Evolutionary conservation across 306 rosid species (phyloP), one percentile per base, ranked within the genome.

Genomic region (Cucurbita ficifolia): DNA sequence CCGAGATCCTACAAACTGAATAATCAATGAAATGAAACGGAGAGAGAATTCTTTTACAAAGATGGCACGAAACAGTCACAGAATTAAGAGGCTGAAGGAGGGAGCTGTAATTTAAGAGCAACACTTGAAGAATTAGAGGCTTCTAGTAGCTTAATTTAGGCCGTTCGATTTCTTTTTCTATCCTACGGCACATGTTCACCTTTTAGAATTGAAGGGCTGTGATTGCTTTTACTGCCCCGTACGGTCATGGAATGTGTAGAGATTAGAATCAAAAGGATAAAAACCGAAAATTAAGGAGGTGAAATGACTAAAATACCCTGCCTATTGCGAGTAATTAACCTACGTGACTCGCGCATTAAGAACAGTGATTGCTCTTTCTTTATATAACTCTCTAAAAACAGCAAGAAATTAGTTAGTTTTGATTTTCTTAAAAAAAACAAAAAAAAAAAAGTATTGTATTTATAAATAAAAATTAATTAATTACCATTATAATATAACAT

Each of bases 81-180:
- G 11, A 61, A 5, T 35, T 0, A 9, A 0, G n/a, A 10, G 63
- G 7, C 10, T n/a, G 63, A 21, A 63, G 4, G 16, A 22, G 18
- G 36, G 79, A 73, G 67, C 61, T 76, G 74, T 78, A 75, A 70
- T 82, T 17, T 19, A 75, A 62, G 9, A 83, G 77, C 87, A 46
- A 24, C 82, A 70, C 4, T 5, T 0, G 46, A 22, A 54, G 48
- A 52, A 24, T 68, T 63, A 68, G 78, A 81, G 81, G 76, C 79
- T 79, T 86, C 82, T 76, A 70, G 83, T 71, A 49, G 11, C 61
- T 79, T 11, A 13, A 2, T 79, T 49, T 10, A 3, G 52, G 76
- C 79, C 85, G 84, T 86, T 12, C 22, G 84, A 86, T 85, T 68
- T 68, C 19, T 6, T 0, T 42, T 0, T 1, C 60, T 4, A 78